Evolutionary conservation across 2,329 filamentous ascomycete species (phyloP).

Genomic region (Didymella sp.): DNA sequence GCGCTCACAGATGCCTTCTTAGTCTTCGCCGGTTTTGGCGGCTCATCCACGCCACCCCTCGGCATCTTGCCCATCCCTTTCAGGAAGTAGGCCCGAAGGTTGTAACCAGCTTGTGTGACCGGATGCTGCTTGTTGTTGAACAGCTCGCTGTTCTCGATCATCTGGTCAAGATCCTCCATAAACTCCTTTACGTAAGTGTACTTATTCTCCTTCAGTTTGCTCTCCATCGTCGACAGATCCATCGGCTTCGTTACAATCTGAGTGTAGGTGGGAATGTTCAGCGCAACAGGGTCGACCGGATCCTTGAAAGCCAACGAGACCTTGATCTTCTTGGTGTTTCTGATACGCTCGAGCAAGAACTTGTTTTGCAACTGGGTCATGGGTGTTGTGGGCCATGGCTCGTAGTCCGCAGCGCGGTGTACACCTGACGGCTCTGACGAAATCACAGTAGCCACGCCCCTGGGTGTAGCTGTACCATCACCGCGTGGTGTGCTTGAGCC

Average conservation of each 20-base stretch:
- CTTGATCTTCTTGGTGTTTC: conserved; percentile 85
- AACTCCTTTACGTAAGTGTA: conserved; percentile 78
- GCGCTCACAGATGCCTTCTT: conserved; percentile 46
- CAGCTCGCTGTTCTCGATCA: conserved; percentile 76
- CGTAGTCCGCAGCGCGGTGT: conserved; percentile 44
- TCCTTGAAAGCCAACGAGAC: conserved; percentile 76
- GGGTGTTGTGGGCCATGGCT: conserved; percentile 42
- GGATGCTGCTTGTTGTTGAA: conserved; percentile 85
- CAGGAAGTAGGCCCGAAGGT: conserved; percentile 65
- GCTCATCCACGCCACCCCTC: conserved; percentile 61
- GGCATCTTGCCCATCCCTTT: conserved; percentile 68
- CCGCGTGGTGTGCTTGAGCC: conserved; percentile 25
- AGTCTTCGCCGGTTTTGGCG: conserved; percentile 63
- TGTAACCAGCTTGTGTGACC: conserved; percentile 72
- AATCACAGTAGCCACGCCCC: conserved; percentile 33
- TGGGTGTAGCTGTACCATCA: conserved; percentile 33
- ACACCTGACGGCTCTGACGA: conserved; percentile 42
- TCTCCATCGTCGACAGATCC: conserved; percentile 83
- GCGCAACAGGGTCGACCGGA: conserved; percentile 77
- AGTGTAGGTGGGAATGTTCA: conserved; percentile 78
- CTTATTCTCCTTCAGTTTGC: conserved; percentile 72
- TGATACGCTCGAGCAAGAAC: conserved; percentile 70
- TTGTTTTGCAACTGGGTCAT: conserved; percentile 65
- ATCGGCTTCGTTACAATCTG: conserved; percentile 77
- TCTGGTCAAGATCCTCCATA: conserved; percentile 74